These are phyloP conservation scores for Russula sp. DNA, from an alignment of 768 basidiomycete species.

Conservation along the genomic window DNA sequence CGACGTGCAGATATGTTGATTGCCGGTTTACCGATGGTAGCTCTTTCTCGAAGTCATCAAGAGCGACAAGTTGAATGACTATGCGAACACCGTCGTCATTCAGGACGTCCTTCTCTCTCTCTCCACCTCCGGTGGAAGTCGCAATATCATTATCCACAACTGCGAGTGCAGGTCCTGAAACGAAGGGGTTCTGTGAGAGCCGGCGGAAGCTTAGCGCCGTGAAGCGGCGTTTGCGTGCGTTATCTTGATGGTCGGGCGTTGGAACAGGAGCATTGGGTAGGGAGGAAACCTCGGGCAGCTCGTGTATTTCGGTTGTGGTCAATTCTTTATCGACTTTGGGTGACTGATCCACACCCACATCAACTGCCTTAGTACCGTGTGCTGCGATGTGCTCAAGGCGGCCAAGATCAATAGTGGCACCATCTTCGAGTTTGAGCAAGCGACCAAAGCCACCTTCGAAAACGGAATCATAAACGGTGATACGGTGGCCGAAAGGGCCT, in stretches of 20 bases:
- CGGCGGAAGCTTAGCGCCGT: conserved; percentile 62
- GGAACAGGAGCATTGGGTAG: conserved; percentile 21
- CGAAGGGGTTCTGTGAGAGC: conserved; percentile 36
- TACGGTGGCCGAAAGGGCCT: conserved; percentile 31
- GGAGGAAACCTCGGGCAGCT: background rate
- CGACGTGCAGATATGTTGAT: conserved; percentile 79
- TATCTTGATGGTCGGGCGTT: conserved; percentile 23
- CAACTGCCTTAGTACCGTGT: background rate
- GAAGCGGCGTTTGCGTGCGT: conserved; percentile 45
- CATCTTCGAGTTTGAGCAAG: conserved; percentile 64
- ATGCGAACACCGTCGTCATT: conserved; percentile 59
- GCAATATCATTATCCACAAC: conserved; percentile 63
- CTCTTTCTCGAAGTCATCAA: conserved; percentile 67
- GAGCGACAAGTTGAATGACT: conserved; percentile 71
- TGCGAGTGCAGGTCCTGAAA: conserved; percentile 71
- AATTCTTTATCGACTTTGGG: conserved; percentile 6
- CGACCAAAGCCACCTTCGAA: conserved; percentile 82
- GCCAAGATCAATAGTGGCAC: conserved; percentile 72
- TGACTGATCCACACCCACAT: background rate
- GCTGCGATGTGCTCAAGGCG: conserved; percentile 45
- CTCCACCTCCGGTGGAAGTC: conserved; percentile 28
- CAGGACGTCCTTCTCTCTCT: conserved; percentile 42
- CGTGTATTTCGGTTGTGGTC: background rate
- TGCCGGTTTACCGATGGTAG: conserved; percentile 75
- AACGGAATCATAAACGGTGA: conserved; percentile 55